Percentiles rank a stretch among this genome's conserved stretches.
Conservation (phyloP, 148 eudicot species). For the Gaultheria prostrata region DNA sequence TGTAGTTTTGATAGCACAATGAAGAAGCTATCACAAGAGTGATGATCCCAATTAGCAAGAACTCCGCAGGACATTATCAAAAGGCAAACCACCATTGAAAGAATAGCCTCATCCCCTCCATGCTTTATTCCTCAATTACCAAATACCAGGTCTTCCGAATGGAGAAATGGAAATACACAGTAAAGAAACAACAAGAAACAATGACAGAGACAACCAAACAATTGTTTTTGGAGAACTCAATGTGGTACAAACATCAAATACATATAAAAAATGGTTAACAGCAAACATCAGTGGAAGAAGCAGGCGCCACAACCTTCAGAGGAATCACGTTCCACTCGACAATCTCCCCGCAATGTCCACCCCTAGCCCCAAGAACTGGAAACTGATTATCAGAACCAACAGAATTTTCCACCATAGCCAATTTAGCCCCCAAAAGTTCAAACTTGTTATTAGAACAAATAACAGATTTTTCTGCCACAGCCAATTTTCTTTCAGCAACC, state of each 20-base stretch:
- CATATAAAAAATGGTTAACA: conserved; percentile 26
- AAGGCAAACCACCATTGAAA: neutral
- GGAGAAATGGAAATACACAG: neutral
- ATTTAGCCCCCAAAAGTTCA: conserved; percentile 26
- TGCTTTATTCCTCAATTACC: conserved; percentile 10
- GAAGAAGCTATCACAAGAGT: no score
- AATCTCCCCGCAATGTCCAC: conserved; percentile 43
- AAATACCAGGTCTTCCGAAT: conserved; percentile 7
- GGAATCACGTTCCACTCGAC: conserved; percentile 51
- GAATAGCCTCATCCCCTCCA: conserved; percentile 12
- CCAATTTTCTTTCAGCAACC: conserved; percentile 31
- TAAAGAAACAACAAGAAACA: neutral
- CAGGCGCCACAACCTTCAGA: conserved; percentile 29
- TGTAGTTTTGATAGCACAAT: no score
- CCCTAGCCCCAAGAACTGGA: conserved; percentile 26
- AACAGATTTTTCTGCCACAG: conserved; percentile 25
- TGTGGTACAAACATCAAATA: neutral
- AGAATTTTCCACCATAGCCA: conserved; percentile 26
- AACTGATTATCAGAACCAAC: conserved; percentile 14
- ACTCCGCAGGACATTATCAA: neutral
- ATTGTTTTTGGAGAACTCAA: neutral
- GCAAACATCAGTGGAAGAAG: conserved; percentile 45
- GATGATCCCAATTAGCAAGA: neutral
- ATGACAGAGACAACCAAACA: neutral
- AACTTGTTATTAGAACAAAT: conserved; percentile 18